Evolutionary conservation across 2,329 filamentous ascomycete species (phyloP), one percentile per base, ranked within the genome.

Genomic region (Dichotomopilus funicola): DNA sequence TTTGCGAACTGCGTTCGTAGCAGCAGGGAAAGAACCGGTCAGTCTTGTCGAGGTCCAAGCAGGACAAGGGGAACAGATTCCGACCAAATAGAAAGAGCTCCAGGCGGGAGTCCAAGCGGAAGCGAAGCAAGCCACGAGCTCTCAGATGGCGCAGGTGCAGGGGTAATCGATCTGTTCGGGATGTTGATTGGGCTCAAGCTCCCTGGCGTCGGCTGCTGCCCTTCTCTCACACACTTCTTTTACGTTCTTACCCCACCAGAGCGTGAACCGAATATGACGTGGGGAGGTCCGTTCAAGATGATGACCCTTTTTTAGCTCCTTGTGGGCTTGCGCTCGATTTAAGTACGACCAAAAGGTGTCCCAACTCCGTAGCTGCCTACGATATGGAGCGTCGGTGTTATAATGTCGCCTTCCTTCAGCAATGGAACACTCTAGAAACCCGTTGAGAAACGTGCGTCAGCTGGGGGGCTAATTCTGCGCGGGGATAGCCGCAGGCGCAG

Each of bases 61-160:
- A 27, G n/a, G 46, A 51, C 49, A 53, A 50, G 53, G 53, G 56
- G 53, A 36, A 19, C 43, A 31, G 43, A 31, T 45, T 51, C 51
- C 36, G 45, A 37, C 12, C 56, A 52, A 38, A 37, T 47, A 44
- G 50, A 53, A 44, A 43, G 43, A 33, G 42, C 48, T 47, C 42
- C 40, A 6, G 31, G 41, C 54, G 53, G 48, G 36, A 54, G 44
- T 51, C 49, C 37, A 37, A 36, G 34, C 19, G 49, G 40, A 51
- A 52, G 48, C 54, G 59, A 56, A 53, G 55, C 55, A 53, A 58
- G 57, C 56, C 52, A 57, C 53, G 53, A 51, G 19, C 40, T 42
- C 50, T 45, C 31, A 47, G 34, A 27, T 8, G 19, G 19, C 19
- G 19, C 19, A 27, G 38, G 48, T 40, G 45, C 53, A 55, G 46